Evolutionary conservation across 2,329 filamentous ascomycete species (phyloP).

Genomic region (Graphilbum sp.): DNA sequence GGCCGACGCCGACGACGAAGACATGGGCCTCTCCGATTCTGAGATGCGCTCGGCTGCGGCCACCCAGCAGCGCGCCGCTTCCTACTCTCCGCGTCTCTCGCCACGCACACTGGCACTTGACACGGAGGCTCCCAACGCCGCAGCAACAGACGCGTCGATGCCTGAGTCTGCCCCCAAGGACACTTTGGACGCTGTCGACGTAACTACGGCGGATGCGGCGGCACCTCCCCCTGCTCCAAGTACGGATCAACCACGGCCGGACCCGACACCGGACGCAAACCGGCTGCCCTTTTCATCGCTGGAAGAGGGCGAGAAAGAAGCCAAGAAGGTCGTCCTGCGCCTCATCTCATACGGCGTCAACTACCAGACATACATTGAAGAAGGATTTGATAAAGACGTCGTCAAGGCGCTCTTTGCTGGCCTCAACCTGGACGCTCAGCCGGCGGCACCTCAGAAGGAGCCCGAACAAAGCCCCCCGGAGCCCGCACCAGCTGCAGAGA

Average conservation of each 20-base stretch:
- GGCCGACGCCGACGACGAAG: constrained; percentile 8
- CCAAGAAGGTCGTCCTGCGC: constrained; percentile 50
- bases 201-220: too few species aligned
- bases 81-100: constrained; percentile 8
- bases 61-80: constrained; percentile 2
- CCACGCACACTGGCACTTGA: background rate
- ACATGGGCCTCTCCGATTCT: constrained; percentile 6
- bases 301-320: constrained; percentile 35
- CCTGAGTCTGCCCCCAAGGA: too few species aligned
- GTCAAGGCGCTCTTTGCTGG: constrained; percentile 52
- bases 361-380: constrained; percentile 56
- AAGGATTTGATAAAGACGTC: constrained; percentile 50
- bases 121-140: too few species aligned
- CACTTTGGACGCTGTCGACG: too few species aligned
- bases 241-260: too few species aligned
- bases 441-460: constrained; percentile 2
- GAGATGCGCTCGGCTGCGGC: constrained; percentile 1
- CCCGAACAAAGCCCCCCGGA: background rate
- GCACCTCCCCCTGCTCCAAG: too few species aligned
- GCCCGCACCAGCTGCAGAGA: background rate
- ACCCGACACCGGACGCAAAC: background rate
- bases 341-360: constrained; percentile 51
- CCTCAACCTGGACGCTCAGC: constrained; percentile 38
- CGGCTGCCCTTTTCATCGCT: constrained; percentile 13
- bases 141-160: too few species aligned